Conservation (phyloP, 1,284 basidiomycete species). For the Sporisorium iseilematis-ciliati region DNA sequence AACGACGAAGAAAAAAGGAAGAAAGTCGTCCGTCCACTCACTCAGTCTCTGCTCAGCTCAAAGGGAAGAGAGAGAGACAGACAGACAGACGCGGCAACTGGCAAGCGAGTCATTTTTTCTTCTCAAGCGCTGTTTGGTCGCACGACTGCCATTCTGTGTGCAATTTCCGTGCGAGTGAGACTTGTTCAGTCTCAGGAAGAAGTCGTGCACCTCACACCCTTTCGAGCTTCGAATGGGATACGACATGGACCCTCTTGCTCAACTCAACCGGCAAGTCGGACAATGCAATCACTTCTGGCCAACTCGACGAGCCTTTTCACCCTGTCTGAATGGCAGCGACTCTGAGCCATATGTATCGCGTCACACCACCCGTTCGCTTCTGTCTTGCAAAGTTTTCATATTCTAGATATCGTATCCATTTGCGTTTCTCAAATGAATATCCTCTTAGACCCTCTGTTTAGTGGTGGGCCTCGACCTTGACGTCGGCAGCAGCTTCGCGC, state of each 20-base stretch:
- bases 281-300: too few relatives aligned
- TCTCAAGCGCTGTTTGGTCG: constrained; percentile 10
- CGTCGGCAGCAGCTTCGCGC: constrained; percentile 62
- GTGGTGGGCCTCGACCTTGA: constrained; percentile 69
- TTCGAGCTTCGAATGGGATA: neutral
- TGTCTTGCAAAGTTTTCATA: neutral
- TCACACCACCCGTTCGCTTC: too few relatives aligned
- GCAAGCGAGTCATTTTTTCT: constrained; percentile 40
- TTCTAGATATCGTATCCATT: constrained; percentile 25
- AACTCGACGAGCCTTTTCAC: neutral
- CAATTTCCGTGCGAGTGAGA: constrained; percentile 1
- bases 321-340: neutral
- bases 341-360: too few relatives aligned
- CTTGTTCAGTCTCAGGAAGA: constrained; percentile 9
- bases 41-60: neutral
- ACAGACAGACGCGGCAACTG: constrained; percentile 2
- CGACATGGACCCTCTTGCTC: too few relatives aligned
- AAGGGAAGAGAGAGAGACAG: constrained; percentile 8
- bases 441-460: constrained; percentile 16
- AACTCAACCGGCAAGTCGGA: neutral
- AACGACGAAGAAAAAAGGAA: constrained; percentile 20
- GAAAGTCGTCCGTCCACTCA: constrained; percentile 16
- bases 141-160: constrained; percentile 9
- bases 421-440: constrained; percentile 6
- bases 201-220: neutral